A percentile compares a stretch with the other conserved stretches of the same genome.
phyloP scores from a whole-genome alignment of 148 eudicot genomes.

The Fallopia convolvulus region DNA sequence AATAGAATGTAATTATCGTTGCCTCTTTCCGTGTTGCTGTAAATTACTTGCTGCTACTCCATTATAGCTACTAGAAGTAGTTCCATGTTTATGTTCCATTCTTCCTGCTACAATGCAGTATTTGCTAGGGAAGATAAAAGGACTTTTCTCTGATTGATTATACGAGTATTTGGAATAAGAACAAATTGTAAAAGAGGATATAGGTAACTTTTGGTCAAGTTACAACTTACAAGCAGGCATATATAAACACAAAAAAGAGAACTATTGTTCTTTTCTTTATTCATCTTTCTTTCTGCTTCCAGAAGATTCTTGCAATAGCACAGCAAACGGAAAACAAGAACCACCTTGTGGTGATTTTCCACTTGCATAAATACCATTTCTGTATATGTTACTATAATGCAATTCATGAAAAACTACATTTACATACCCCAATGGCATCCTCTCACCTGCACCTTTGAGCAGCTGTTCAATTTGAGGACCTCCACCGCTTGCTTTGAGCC shows the following conservation, averaged over 20 bases:
- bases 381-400: background rate
- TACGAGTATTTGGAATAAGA: background rate
- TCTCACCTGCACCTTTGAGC: constrained; percentile 6
- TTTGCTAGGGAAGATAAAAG: background rate
- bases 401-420: background rate
- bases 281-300: background rate
- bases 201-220: too few species aligned
- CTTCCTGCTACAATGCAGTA: too few species aligned
- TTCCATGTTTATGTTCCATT: too few species aligned
- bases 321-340: background rate
- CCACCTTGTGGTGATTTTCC: background rate
- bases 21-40: constrained; percentile 1
- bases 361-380: background rate
- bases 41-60: background rate
- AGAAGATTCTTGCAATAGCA: background rate
- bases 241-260: background rate
- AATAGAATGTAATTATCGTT: constrained; percentile 1
- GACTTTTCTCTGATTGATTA: background rate
- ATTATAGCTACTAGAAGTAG: background rate
- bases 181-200: too few species aligned
- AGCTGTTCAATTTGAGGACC: constrained; percentile 4
- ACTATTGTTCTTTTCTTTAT: background rate
- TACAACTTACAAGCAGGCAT: too few species aligned
- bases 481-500: background rate
- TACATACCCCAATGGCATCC: background rate